phyloP scores from a whole-genome alignment of 75 land plant genomes.

The Larix kaempferi region DNA sequence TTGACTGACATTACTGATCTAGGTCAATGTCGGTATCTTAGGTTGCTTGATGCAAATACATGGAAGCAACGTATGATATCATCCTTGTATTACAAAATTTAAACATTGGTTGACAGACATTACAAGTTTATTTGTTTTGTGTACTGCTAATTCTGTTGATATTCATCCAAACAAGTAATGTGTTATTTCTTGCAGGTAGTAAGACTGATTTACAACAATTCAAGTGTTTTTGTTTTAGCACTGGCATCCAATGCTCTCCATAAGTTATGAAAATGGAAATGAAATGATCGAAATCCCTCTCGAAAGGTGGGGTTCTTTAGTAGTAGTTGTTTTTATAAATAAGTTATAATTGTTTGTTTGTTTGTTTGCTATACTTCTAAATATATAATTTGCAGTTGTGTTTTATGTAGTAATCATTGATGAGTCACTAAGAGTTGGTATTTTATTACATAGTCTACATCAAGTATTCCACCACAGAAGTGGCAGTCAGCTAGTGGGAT shows the following conservation, averaged over 20 bases:
- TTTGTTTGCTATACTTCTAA: too few species aligned
- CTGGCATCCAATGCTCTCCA: slow-evolving; percentile 63
- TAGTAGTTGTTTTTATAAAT: too few species aligned
- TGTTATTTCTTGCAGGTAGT: slow-evolving; percentile 17
- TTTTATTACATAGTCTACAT: slow-evolving; percentile 47
- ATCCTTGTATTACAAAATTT: neutral
- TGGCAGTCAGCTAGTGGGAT: slow-evolving; percentile 74
- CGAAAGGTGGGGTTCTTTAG: slow-evolving; percentile 26
- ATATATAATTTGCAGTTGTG: too few species aligned
- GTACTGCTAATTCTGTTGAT: neutral
- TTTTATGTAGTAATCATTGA: too few species aligned
- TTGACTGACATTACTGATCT: slow-evolving; percentile 55
- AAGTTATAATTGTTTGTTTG: too few species aligned
- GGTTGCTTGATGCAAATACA: slow-evolving; percentile 46
- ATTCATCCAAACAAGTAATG: neutral
- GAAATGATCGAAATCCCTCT: slow-evolving; percentile 42
- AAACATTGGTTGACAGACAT: neutral
- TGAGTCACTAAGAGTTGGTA: neutral
- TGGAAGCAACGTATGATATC: slow-evolving; percentile 40
- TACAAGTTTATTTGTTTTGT: neutral
- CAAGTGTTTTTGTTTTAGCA: slow-evolving; percentile 59
- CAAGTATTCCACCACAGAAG: slow-evolving; percentile 50
- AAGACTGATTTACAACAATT: slow-evolving; percentile 66
- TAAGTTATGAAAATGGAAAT: slow-evolving; percentile 71
- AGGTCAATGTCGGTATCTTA: slow-evolving; percentile 42